These are phyloP conservation scores for Escovopsis sp. DNA, from an alignment of 2,329 filamentous ascomycete genomes.

Conservation along the genomic window DNA sequence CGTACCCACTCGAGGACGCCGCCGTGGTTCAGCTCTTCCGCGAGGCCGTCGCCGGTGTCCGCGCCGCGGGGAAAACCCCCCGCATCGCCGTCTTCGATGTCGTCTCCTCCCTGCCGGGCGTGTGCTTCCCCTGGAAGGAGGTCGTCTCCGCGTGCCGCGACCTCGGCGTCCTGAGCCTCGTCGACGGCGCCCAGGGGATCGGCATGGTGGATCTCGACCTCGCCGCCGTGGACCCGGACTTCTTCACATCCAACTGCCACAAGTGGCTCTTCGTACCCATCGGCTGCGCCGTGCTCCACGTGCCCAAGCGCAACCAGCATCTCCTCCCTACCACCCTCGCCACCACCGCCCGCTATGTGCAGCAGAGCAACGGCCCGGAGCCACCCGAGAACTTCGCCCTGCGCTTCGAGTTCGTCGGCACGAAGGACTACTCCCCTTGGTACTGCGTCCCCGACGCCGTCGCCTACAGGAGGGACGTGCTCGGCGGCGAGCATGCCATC, in stretches of 20 bases:
- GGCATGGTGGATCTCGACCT: constrained; percentile 66
- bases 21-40: constrained; percentile 48
- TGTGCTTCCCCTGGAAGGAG: constrained; percentile 62
- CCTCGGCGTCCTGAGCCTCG: constrained; percentile 51
- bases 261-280: constrained; percentile 82
- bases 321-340: constrained; percentile 61
- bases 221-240: constrained; percentile 54
- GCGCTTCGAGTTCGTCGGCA: constrained; percentile 66
- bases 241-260: constrained; percentile 75
- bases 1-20: constrained; percentile 56
- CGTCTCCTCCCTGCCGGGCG: constrained; percentile 62
- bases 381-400: constrained; percentile 45
- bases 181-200: constrained; percentile 76
- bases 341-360: constrained; percentile 63
- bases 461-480: constrained; percentile 49
- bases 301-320: constrained; percentile 59
- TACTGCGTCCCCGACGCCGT: constrained; percentile 58
- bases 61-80: constrained; percentile 42
- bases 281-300: constrained; percentile 67
- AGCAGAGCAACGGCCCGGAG: constrained; percentile 19
- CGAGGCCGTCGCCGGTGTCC: constrained; percentile 36
- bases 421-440: constrained; percentile 56
- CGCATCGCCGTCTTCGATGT: constrained; percentile 60
- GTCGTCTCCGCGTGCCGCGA: constrained; percentile 50
- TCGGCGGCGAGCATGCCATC: constrained; percentile 62